Evolutionary conservation across 768 basidiomycete species (phyloP), one percentile per base, ranked within the genome.

Genomic region (Dioszegia aurantiaca): DNA sequence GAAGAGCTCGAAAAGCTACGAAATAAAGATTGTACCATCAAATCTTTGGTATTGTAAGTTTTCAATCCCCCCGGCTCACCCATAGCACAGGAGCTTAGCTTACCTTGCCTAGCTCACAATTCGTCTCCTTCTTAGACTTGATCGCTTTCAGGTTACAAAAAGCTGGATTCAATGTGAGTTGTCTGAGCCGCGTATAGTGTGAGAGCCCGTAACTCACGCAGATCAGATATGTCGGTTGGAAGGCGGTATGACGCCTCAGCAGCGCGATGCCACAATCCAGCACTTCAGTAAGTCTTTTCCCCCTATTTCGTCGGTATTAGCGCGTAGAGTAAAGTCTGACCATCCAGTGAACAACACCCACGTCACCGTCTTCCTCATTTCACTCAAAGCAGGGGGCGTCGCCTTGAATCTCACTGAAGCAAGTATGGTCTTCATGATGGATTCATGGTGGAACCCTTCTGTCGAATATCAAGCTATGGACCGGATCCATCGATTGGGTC

Each of bases 391-490:
- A 1, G 94, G 94, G 47, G 93, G 93, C 74, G 91, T 72, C 4
- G 70, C 72, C 16, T 33, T 74, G 55, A 75, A 77, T 55, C 47
- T 77, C 64, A 76, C 75, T 8, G 69, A 79, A 68, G 92, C 92
- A 0, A 90, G 89, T 31, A 87, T 89, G 26, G 91, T 95, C 19
- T 94, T 90, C 77, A 83, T 95, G 69, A 94, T 97, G 91, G 94
- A 94, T 73, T 89, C 87, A 64, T 94, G 90, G 90, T 94, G 93
- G 93, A 98, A 98, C 73, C 93, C 93, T 6, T 91, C 91, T n/a
- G 89, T 87, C 51, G 78, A 79, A 60, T 78, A 75, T 59, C 75
- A 74, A 79, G 88, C 81, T 2, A 97, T 94, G 91, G 92, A 94
- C 75, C 88, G 93, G 55, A 95, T 97, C 60, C 93, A 97, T 78